Percentiles rank a stretch among this genome's conserved stretches.
These are phyloP conservation scores for Sporothrix curviconia DNA, from an alignment of 2,329 filamentous ascomycete genomes.

Conservation along the genomic window DNA sequence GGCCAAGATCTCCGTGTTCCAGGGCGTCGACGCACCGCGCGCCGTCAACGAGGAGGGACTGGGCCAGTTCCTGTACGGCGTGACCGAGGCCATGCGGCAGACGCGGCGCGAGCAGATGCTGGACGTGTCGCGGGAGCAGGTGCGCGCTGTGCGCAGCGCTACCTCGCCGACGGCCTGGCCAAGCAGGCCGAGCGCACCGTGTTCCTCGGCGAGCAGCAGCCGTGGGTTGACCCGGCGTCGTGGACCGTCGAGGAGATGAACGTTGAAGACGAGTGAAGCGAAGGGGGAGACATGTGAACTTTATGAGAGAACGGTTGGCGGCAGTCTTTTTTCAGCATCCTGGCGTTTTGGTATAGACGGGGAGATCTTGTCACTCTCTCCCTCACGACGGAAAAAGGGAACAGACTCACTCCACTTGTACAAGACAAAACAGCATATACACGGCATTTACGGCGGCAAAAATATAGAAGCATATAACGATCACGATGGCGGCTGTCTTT, in stretches of 20 bases:
- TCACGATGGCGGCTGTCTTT: too few species aligned
- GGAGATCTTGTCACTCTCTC: not conserved
- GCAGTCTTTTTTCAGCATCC: not conserved
- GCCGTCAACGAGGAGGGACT: constrained; percentile 85
- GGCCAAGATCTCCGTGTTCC: constrained; percentile 92
- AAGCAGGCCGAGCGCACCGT: constrained; percentile 56
- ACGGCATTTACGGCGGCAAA: constrained; percentile 5
- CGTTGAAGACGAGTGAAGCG: constrained; percentile 39
- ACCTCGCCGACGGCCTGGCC: constrained; percentile 62
- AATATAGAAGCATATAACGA: not conserved
- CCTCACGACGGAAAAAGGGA: not conserved
- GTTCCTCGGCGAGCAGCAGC: constrained; percentile 76
- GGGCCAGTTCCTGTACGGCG: constrained; percentile 73
- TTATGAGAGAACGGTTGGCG: too few species aligned
- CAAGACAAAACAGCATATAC: constrained; percentile 6
- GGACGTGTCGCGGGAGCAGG: constrained; percentile 75
- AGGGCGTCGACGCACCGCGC: constrained; percentile 79
- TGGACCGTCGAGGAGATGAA: constrained; percentile 78
- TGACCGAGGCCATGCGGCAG: constrained; percentile 87
- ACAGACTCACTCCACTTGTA: constrained; percentile 8
- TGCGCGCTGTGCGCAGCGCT: constrained; percentile 72
- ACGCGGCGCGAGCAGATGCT: constrained; percentile 73
- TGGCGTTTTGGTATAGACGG: constrained; percentile 12
- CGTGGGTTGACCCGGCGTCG: constrained; percentile 62
- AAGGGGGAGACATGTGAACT: too few species aligned